Percentiles rank a stretch among this genome's conserved stretches.
Evolutionary conservation across 129 eudicot species (phyloP).

Genomic region (Pulicaria dysenterica): DNA sequence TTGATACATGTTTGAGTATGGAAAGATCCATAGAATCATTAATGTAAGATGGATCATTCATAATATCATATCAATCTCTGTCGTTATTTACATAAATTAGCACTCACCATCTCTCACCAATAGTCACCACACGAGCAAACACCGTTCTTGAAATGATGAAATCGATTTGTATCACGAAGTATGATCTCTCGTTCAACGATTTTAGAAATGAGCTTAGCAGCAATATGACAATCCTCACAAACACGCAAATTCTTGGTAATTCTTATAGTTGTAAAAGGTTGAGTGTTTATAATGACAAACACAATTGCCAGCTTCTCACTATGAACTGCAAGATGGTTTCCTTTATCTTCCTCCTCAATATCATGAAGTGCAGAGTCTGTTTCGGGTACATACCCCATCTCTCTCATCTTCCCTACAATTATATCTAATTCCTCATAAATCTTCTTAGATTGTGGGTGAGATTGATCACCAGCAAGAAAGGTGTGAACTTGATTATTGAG

Average conservation of each 20-base stretch:
- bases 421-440: constrained; percentile 56
- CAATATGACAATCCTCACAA: constrained; percentile 84
- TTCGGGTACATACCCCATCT: constrained; percentile 66
- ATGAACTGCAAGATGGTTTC: constrained; percentile 64
- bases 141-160: constrained; percentile 68
- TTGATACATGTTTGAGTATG: constrained; percentile 3
- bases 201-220: constrained; percentile 69
- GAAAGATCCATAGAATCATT: background rate
- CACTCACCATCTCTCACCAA: constrained; percentile 50
- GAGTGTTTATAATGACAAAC: constrained; percentile 62
- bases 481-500: constrained; percentile 55
- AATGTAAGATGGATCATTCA: background rate
- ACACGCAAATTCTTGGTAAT: constrained; percentile 84
- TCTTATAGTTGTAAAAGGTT: constrained; percentile 50
- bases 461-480: constrained; percentile 76
- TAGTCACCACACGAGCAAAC: constrained; percentile 82
- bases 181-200: constrained; percentile 61
- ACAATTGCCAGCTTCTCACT: constrained; percentile 86
- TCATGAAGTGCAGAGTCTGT: constrained; percentile 73
- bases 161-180: constrained; percentile 74
- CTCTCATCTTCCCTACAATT: constrained; percentile 67
- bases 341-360: constrained; percentile 85
- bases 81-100: background rate
- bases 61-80: background rate
- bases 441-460: constrained; percentile 57